Conservation (phyloP, 2,329 filamentous ascomycete species). For the Apiospora saccharicola region DNA sequence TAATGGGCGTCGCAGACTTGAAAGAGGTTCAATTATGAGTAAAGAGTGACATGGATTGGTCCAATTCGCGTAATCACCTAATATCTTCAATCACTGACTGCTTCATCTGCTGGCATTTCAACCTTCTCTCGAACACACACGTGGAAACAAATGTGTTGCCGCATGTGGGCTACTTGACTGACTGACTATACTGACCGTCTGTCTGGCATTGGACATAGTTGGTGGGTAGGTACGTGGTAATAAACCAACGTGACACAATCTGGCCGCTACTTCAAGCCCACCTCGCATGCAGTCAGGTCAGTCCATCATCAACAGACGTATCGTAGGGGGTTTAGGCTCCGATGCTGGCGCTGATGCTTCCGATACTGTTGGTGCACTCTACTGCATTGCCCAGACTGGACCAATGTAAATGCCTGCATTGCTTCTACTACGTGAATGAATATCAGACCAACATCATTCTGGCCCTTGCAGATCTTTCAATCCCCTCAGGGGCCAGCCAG, state of each 20-base stretch:
- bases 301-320: not conserved
- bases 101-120: not conserved
- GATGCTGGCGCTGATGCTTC: not conserved
- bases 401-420: not conserved
- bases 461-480: conserved; percentile 19
- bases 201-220: conserved; percentile 2
- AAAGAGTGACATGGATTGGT: not conserved
- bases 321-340: not conserved
- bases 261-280: conserved; percentile 4
- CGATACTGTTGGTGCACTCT: not conserved
- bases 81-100: not conserved
- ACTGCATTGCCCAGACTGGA: no score
- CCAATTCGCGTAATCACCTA: not conserved
- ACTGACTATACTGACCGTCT: not conserved
- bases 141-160: conserved; percentile 1
- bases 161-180: not conserved
- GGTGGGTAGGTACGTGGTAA: conserved; percentile 4
- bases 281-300: not conserved
- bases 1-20: no score
- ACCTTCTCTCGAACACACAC: not conserved
- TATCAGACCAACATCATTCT: conserved; percentile 8
- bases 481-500: not conserved
- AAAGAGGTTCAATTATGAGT: not conserved
- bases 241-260: conserved; percentile 20
- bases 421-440: not conserved